Conservation (phyloP, 257 asterid genomes). For the Parsonsia alboflavescens region DNA sequence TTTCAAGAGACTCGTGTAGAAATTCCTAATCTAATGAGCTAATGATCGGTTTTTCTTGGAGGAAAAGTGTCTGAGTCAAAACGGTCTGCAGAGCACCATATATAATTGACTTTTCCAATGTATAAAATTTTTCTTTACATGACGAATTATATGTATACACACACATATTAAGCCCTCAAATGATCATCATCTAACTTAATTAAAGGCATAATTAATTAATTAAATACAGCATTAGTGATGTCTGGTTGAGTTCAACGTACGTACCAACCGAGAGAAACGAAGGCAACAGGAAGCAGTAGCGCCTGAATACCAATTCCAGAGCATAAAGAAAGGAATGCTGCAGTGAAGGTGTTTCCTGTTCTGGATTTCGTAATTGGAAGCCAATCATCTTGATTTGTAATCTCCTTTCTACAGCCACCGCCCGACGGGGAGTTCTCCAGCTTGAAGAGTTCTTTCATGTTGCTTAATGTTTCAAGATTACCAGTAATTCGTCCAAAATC, state of each 20-base stretch:
- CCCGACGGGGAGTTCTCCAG: background rate
- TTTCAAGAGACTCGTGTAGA: too few relatives aligned
- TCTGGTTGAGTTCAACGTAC: background rate
- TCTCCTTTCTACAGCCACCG: background rate
- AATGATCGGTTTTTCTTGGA: too few relatives aligned
- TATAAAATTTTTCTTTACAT: too few relatives aligned
- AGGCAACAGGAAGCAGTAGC: slow-evolving; percentile 51
- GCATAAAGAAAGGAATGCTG: slow-evolving; percentile 35
- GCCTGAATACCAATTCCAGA: slow-evolving; percentile 62
- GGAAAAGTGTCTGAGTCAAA: too few relatives aligned
- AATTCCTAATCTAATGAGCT: too few relatives aligned
- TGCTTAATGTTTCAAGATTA: background rate
- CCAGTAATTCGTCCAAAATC: background rate
- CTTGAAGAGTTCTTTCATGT: background rate
- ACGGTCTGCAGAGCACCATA: too few relatives aligned
- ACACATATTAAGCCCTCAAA: too few relatives aligned
- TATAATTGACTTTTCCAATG: too few relatives aligned
- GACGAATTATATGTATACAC: too few relatives aligned
- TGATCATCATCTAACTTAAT: too few relatives aligned
- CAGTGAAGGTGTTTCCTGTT: slow-evolving; percentile 23
- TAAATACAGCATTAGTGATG: too few relatives aligned
- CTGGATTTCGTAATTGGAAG: slow-evolving; percentile 10
- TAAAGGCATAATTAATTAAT: too few relatives aligned
- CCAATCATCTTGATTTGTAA: background rate
- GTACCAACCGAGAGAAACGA: slow-evolving; percentile 69